Base-by-base conservation (phyloP, 306 rosid species). In the Ormosia emarginata region DNA sequence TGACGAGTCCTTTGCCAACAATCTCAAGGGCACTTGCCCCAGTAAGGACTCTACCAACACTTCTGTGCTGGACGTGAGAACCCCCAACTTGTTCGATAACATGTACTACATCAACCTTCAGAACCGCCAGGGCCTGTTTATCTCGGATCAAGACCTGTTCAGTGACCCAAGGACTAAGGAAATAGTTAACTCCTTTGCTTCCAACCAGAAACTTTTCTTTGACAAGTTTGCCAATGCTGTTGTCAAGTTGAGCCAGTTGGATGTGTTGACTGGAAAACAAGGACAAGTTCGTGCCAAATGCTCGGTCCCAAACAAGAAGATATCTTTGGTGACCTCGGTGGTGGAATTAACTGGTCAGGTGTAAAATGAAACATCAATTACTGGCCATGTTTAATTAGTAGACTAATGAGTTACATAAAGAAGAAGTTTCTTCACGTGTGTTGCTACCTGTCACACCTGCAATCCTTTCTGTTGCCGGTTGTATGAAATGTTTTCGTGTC, bases 201-300 rank as follows among this genome's bases (percentile, higher is more conserved):
- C 49, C 0, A 1, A 89, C 9, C 72, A 85, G 64, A 13, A 36
- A 0, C 34, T 89, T 17, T 89, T 89, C 83, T 89, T 87, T 18
- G 74, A 85, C 15, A 73, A 75, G 40, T 89, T 89, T 57, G 70
- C 50, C 4, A 6, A 44, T 17, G 85, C 86, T 5, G 44, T 87
- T 81, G 62, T 80, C 7, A 89, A 80, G 79, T 63, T 89, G 88
- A 88, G 90, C 56, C 93, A 89, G 47, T 14, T 87, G 41, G 85
- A 85, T 29, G 89, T 89, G 33, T 43, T 89, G 66, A 89, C 93
- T 0, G 89, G 90, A 2, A 46, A 34, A 3, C 67, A 67, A 3
- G 93, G 93, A 2, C 82, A 89, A 52, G 50, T 90, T 62, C 86
- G 93, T 1, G 83, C 80, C 8, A 52, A 87, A 7, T 90, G 93